A percentile compares a stretch with the other conserved stretches of the same genome.
Evolutionary conservation across 306 rosid genomes (phyloP).

Genomic region (Alnus rubra): DNA sequence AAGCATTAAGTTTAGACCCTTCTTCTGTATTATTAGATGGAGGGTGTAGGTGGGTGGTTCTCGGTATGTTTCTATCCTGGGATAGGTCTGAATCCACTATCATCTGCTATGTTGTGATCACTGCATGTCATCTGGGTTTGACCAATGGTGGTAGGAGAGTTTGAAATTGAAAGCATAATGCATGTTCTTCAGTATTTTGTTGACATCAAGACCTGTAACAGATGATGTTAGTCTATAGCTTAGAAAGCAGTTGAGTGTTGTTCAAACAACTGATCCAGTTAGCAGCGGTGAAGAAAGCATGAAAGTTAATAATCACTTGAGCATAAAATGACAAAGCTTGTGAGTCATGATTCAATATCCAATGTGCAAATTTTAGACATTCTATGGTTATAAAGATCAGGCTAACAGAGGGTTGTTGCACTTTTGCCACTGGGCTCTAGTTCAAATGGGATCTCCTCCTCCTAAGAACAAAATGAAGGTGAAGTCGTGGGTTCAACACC

Average conservation of each 20-base stretch:
- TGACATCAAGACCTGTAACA: background rate
- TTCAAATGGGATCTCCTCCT: background rate
- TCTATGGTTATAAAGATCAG: background rate
- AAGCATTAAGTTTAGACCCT: background rate
- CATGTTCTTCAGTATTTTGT: background rate
- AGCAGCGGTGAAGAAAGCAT: background rate
- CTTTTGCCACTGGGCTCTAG: background rate
- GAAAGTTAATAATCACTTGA: background rate
- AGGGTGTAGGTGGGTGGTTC: background rate
- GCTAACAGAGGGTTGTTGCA: background rate
- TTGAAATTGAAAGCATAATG: background rate
- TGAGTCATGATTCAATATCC: background rate
- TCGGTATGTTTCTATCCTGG: background rate
- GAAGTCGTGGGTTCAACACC: background rate
- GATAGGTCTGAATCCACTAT: background rate
- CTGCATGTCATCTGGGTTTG: background rate
- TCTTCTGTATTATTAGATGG: background rate
- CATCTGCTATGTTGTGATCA: background rate
- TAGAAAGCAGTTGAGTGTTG: background rate
- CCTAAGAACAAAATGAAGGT: background rate
- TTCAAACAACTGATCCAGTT: background rate
- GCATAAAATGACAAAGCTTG: background rate
- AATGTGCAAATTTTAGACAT: background rate
- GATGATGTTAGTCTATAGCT: background rate
- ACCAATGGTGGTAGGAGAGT: background rate